A percentile compares a stretch with the other conserved stretches of the same genome.
phyloP scores from a whole-genome alignment of 2,329 filamentous ascomycete genomes.

The Cercospora sesami region DNA sequence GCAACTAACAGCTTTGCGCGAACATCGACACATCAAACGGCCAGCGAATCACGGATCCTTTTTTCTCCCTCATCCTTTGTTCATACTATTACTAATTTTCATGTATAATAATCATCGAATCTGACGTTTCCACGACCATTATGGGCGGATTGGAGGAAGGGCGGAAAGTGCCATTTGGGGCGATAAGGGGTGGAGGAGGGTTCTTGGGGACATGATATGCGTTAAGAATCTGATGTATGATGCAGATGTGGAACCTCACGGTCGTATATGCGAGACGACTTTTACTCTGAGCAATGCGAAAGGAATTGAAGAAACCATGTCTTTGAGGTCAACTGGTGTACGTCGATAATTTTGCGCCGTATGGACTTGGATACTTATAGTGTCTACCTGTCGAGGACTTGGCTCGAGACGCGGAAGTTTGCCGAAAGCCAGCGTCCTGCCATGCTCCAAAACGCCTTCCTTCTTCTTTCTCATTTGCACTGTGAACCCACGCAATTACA shows the following conservation, averaged over 20 bases:
- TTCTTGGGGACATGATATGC: background rate
- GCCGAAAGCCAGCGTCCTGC: conserved; percentile 3
- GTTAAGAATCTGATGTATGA: background rate
- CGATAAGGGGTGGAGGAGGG: background rate
- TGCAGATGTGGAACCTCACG: conserved; percentile 6
- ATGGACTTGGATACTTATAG: background rate
- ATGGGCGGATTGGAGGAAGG: no score
- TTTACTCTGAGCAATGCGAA: background rate
- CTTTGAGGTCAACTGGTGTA: background rate
- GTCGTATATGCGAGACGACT: background rate
- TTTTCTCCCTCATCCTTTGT: background rate
- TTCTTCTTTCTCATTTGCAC: background rate
- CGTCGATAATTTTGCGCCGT: background rate
- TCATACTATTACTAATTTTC: conserved; percentile 4
- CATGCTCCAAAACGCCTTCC: background rate
- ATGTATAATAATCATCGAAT: conserved; percentile 6
- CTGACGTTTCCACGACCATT: conserved; percentile 1
- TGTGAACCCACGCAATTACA: background rate
- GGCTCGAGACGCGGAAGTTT: conserved; percentile 1
- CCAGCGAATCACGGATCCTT: background rate
- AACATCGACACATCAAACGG: background rate
- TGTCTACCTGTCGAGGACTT: background rate
- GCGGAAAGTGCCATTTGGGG: background rate
- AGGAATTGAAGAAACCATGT: background rate
- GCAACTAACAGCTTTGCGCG: background rate